phyloP scores from a whole-genome alignment of 139 green algal genomes.

The Chlorella vulgaris region DNA sequence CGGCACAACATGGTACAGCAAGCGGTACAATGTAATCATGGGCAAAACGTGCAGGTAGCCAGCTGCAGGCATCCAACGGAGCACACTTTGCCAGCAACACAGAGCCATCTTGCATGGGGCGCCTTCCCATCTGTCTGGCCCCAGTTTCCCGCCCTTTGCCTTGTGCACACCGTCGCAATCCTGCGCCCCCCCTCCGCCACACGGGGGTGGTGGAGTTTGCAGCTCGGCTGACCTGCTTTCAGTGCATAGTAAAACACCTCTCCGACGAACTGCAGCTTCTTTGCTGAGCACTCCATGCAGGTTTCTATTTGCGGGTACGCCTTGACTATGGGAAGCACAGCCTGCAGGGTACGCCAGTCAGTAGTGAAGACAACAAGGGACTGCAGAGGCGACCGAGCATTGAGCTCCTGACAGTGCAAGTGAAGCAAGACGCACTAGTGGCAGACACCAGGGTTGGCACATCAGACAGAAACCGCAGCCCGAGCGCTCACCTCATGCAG shows the following conservation, averaged over 20 bases:
- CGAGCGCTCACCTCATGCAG: conserved; percentile 58
- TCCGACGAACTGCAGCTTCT: conserved; percentile 66
- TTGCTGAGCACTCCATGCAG: conserved; percentile 88
- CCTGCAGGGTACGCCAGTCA: conserved; percentile 22
- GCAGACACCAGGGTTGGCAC: no score
- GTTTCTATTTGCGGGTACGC: conserved; percentile 79
- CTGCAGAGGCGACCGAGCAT: no score
- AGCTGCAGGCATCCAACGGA: not conserved
- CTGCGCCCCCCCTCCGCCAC: no score
- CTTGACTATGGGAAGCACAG: conserved; percentile 65
- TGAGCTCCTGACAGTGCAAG: no score
- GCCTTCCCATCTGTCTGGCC: no score
- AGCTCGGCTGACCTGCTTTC: not conserved
- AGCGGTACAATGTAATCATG: no score
- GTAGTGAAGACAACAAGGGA: not conserved
- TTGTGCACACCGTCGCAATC: no score
- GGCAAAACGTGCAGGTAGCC: not conserved
- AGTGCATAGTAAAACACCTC: conserved; percentile 55
- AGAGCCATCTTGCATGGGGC: no score
- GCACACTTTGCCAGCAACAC: not conserved
- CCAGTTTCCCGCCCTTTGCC: no score
- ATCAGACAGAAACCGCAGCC: no score
- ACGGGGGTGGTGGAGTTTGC: not conserved
- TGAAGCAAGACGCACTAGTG: no score
- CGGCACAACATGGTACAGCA: conserved; percentile 69